Base-by-base conservation (phyloP, 345 rosid species). In the Eucalyptus guilfoylei region DNA sequence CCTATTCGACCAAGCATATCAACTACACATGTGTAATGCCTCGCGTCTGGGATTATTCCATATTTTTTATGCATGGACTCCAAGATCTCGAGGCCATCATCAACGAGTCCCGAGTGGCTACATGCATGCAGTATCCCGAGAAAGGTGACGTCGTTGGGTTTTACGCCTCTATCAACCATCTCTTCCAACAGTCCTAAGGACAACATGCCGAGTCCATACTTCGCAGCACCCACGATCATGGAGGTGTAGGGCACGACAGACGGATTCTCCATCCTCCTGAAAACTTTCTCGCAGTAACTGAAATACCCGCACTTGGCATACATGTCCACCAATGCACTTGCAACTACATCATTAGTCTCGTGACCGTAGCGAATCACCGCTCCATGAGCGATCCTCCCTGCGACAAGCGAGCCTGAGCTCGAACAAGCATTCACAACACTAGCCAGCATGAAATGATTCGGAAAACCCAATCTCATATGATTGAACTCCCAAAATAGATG, bases 1-100 rank as follows among this genome's bases (percentile, higher is more conserved):
- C 98, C 98, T 45, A 87, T 89, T 92, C 99, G 95, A 60, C 96
- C 92, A 32, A 96, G 94, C 97, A 97, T 97, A 87, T 97, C 98
- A 60, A 95, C 98, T 88, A 94, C 93, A 87, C 99, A 97, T 26
- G 92, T 93, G 89, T 94, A 95, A 90, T 97, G 98, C 93, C 92
- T 96, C 80, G 94, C 48, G 40, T 93, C 94, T 42, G 98, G 96
- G 72, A 42, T 60, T 86, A 97, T 86, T 85, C 96, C 95, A 30
- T 96, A 89, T 48, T 91, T 94, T 88, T 44, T 64, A 32, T 40
- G 26, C 98, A 96, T 97, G 0, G 93, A 90, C 30, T 94, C 91
- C 49, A 97, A 91, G 91, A 90, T 90, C 60, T 88, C 85, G 67
- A 96, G 88, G 32, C 98, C 98, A 93, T 97, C 92, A 16, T 94